Conservation (phyloP, 805 yeast species). For the Isabelozyma gotoi region DNA sequence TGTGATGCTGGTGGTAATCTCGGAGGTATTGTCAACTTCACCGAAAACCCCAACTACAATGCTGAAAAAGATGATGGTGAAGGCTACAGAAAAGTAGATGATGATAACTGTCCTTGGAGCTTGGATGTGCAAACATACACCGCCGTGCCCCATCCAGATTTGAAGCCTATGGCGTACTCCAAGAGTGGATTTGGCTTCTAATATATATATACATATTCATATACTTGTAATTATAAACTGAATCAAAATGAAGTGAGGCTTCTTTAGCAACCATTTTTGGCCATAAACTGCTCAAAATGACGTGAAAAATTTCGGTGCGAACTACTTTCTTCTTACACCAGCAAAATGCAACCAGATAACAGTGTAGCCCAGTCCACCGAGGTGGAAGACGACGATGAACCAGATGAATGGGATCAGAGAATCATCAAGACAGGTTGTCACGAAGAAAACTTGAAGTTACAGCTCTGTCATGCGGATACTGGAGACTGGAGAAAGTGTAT, state of each 20-base stretch:
- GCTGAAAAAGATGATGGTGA: constrained; percentile 46
- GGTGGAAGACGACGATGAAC: constrained; percentile 34
- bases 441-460: constrained; percentile 38
- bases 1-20: constrained; percentile 89
- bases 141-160: constrained; percentile 87
- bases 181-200: constrained; percentile 45
- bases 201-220: too few species aligned
- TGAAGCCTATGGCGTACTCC: constrained; percentile 91
- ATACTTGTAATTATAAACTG: too few species aligned
- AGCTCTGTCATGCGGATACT: constrained; percentile 45
- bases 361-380: not conserved
- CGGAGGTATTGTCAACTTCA: constrained; percentile 85
- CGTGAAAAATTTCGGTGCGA: too few species aligned
- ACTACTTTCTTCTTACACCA: not conserved
- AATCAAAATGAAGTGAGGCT: too few species aligned
- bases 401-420: constrained; percentile 50
- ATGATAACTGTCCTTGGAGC: constrained; percentile 42
- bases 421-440: constrained; percentile 45
- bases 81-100: constrained; percentile 36
- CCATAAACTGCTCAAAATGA: not conserved
- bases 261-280: too few species aligned
- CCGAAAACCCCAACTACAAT: constrained; percentile 43
- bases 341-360: not conserved
- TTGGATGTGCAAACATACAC: constrained; percentile 61
- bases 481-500: constrained; percentile 45